Percentiles rank a stretch among this genome's conserved stretches.
These are phyloP conservation scores for Lachnellula occidentalis DNA, from an alignment of 2,329 filamentous ascomycete genomes.

Conservation along the genomic window DNA sequence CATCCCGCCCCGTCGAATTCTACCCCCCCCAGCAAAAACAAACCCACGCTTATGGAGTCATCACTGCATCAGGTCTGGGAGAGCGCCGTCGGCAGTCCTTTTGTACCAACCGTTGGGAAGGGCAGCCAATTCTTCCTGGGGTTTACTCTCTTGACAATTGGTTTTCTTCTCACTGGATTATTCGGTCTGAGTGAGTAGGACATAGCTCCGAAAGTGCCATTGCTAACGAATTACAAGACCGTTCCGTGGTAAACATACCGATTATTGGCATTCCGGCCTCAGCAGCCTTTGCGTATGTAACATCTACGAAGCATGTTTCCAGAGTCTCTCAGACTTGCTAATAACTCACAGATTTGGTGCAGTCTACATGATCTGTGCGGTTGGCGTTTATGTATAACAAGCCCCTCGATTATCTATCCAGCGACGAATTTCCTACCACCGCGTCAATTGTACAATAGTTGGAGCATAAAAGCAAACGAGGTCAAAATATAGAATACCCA, in stretches of 20 bases:
- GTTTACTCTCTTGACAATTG: slow-evolving; percentile 67
- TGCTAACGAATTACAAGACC: slow-evolving; percentile 51
- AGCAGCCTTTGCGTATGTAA: slow-evolving; percentile 76
- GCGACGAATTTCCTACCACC: slow-evolving; percentile 21
- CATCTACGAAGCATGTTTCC: not conserved
- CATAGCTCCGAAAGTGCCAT: not conserved
- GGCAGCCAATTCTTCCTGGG: slow-evolving; percentile 77
- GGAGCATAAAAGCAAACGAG: slow-evolving; percentile 26
- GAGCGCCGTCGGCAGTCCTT: slow-evolving; percentile 82
- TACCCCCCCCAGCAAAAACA: not conserved
- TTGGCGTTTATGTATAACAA: slow-evolving; percentile 87
- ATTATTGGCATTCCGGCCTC: slow-evolving; percentile 82
- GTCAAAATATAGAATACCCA: slow-evolving; percentile 12
- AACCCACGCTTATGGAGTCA: slow-evolving; percentile 59
- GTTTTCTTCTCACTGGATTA: slow-evolving; percentile 66
- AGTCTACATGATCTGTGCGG: slow-evolving; percentile 98
- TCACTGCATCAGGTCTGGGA: slow-evolving; percentile 90
- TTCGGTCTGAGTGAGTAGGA: slow-evolving; percentile 74
- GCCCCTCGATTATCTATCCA: slow-evolving; percentile 12
- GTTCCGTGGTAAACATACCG: slow-evolving; percentile 70
- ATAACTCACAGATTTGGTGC: slow-evolving; percentile 67
- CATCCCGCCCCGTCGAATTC: not conserved
- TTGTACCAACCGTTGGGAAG: slow-evolving; percentile 74
- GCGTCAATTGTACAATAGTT: slow-evolving; percentile 30
- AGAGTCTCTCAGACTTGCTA: slow-evolving; percentile 6